Evolutionary conservation across 345 rosid genomes (phyloP).

Genomic region (Heritiera littoralis): DNA sequence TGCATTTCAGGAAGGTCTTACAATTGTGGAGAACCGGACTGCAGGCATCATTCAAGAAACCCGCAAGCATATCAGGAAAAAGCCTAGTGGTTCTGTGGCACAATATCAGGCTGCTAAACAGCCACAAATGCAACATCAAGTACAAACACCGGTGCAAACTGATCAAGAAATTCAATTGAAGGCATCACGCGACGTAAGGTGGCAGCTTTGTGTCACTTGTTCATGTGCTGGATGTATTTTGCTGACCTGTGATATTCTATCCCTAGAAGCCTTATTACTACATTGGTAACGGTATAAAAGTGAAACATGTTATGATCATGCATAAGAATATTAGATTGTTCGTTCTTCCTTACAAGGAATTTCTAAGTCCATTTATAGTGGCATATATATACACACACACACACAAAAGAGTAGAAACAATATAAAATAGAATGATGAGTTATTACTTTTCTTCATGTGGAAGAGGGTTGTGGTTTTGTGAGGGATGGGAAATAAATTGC

Average conservation of each 20-base stretch:
- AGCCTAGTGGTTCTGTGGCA: slow-evolving; percentile 42
- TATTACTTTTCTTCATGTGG: background rate
- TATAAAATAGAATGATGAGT: background rate
- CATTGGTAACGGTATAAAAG: slow-evolving; percentile 12
- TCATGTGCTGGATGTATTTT: slow-evolving; percentile 35
- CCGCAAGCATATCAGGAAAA: slow-evolving; percentile 70
- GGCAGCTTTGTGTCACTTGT: slow-evolving; percentile 63
- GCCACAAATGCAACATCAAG: slow-evolving; percentile 35
- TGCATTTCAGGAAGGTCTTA: slow-evolving; percentile 68
- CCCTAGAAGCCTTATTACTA: slow-evolving; percentile 11
- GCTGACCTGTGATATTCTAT: slow-evolving; percentile 12
- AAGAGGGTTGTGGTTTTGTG: background rate
- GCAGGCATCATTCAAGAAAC: slow-evolving; percentile 88
- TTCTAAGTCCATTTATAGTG: background rate
- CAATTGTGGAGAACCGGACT: slow-evolving; percentile 75
- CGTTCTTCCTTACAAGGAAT: background rate
- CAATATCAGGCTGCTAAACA: slow-evolving; percentile 43
- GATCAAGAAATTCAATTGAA: slow-evolving; percentile 91
- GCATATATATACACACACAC: background rate
- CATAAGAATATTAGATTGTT: background rate
- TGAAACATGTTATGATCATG: background rate
- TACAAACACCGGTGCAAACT: slow-evolving; percentile 43
- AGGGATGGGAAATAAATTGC: background rate
- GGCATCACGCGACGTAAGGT: slow-evolving; percentile 99
- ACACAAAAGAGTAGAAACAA: background rate